phyloP scores from a whole-genome alignment of 495 filamentous ascomycete species.

The Neurospora pannonica region DNA sequence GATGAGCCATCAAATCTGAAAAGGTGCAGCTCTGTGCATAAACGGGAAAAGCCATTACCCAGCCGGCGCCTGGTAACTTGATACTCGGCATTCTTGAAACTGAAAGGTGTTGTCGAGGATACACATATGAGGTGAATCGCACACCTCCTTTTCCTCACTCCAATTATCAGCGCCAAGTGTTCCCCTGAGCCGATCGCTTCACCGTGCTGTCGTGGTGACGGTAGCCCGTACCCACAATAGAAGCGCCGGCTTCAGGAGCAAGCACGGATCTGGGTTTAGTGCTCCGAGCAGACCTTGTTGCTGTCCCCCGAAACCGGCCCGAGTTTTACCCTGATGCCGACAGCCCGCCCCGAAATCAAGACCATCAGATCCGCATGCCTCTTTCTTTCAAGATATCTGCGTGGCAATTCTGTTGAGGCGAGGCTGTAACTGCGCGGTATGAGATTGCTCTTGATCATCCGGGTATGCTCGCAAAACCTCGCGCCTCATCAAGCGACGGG shows the following conservation, averaged over 20 bases:
- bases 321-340: background rate
- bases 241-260: background rate
- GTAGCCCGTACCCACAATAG: background rate
- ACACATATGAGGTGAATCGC: background rate
- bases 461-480: slow-evolving; percentile 50
- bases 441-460: slow-evolving; percentile 23
- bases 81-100: background rate
- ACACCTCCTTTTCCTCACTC: background rate
- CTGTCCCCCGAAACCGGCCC: background rate
- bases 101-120: background rate
- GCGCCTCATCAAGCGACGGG: slow-evolving; percentile 55
- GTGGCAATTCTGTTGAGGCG: slow-evolving; percentile 22
- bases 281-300: background rate
- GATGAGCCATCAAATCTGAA: background rate
- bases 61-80: background rate
- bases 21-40: background rate
- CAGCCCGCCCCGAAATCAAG: background rate
- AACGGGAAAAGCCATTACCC: background rate
- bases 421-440: slow-evolving; percentile 19
- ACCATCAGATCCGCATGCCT: background rate
- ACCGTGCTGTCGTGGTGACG: background rate
- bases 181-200: background rate
- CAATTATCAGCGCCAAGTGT: background rate
- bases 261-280: background rate
- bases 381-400: slow-evolving; percentile 5